Evolutionary conservation across 768 basidiomycete genomes (phyloP), one percentile per base, ranked within the genome.

Genomic region (Lactarius psammicola): DNA sequence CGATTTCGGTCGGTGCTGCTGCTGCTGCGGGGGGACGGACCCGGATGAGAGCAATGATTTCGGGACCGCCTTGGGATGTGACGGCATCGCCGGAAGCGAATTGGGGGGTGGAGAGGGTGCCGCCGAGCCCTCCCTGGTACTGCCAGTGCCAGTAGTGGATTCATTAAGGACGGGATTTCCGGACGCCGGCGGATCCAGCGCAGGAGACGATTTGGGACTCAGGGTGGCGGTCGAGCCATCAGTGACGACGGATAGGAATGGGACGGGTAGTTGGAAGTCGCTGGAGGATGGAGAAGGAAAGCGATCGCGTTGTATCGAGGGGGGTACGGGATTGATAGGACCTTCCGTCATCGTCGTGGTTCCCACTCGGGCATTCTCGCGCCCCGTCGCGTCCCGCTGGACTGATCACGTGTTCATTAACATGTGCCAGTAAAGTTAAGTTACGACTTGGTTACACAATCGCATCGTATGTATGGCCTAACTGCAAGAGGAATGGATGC

Each of bases 191-290:
- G 34, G 64, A 42, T 64, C 58, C 1, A 33, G 20, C 36, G 38
- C 34, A n/a, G 9, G 18, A 20, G n/a, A 51, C 36, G 63, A 59
- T 64, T 31, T 49, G 53, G 64, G 40, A 44, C 11, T 44, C 40
- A 51, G 28, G 17, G 33, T 3, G 34, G n/a, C n/a, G n/a, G n/a
- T n/a, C n/a, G n/a, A n/a, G n/a, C n/a, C 17, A 53, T 54, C 53
- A 6, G 53, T n/a, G n/a, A n/a, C 5, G 28, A 17, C 18, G 13
- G 53, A 54, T 17, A 18, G 15, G 15, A n/a, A 9, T 55, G 53
- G 53, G 28, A 31, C 9, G 4, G 46, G 46, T 3, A 49, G 7
- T 20, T 49, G 28, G 28, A 31, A 17, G 30, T 55, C 30, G 28
- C 28, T 54, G 15, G 53, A 26, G 53, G 53, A 54, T 18, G 51